Percentiles rank a stretch among this genome's conserved stretches.
phyloP scores from a whole-genome alignment of 345 rosid genomes.

The Corchorus olitorius region DNA sequence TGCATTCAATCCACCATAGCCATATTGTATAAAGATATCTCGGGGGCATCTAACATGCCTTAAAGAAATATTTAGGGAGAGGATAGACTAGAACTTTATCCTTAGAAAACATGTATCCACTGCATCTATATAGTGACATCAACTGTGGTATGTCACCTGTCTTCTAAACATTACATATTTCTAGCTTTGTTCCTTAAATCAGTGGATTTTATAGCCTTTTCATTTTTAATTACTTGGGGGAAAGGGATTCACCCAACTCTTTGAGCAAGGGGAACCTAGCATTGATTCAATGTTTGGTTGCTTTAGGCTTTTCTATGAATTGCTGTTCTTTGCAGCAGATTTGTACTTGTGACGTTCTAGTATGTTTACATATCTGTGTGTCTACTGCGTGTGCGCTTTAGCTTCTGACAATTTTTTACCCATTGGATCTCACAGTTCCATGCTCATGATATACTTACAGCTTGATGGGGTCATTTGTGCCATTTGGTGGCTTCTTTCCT shows the following conservation, averaged over 20 bases:
- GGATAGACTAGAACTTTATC: no score
- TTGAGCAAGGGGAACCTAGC: no score
- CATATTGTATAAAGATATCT: not conserved
- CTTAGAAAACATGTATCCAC: no score
- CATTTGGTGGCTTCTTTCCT: slow-evolving; percentile 78
- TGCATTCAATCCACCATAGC: not conserved
- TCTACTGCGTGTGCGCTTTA: slow-evolving; percentile 10
- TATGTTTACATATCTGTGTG: not conserved
- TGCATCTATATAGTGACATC: no score
- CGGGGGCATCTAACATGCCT: not conserved
- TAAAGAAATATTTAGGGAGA: not conserved
- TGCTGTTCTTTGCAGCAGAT: not conserved
- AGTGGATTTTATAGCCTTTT: no score
- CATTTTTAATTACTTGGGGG: no score
- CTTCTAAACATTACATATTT: no score
- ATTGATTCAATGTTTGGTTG: no score
- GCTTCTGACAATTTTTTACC: slow-evolving; percentile 25
- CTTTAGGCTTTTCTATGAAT: no score
- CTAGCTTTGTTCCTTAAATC: no score
- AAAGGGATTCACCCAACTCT: no score
- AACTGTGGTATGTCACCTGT: no score
- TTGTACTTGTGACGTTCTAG: not conserved
- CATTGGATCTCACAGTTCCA: slow-evolving; percentile 43
- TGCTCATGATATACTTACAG: slow-evolving; percentile 50
- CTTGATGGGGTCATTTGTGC: slow-evolving; percentile 78